Base-by-base conservation (phyloP, 345 rosid genomes). In the Hirschfeldia incana region DNA sequence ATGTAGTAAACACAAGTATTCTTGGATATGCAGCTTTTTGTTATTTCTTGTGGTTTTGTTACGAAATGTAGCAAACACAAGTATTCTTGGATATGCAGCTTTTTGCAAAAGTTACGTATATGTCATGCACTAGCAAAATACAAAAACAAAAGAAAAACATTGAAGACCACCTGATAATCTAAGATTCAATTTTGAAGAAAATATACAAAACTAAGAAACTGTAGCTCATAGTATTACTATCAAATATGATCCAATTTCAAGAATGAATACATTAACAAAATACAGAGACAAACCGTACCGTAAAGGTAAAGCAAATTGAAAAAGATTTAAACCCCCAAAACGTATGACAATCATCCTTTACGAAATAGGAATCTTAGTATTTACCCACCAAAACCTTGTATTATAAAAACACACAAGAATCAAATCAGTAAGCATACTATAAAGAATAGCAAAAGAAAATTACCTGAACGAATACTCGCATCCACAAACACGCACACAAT, bases 301-400 rank as follows among this genome's bases (percentile, higher is more conserved):
- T 70, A 37, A 62, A 16, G 0, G 49, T 64, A 65, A 53, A 16
- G 6, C 72, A 10, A 8, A 34, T 0, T 15, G 21, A 1, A 42
- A 42, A 72, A 65, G n/a, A 65, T 27, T n/a, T 3, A 1, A 65
- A 30, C 30, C 68, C 39, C 58, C 0, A 57, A 65, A 65, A 30
- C 81, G 73, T 72, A 21, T 13, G 58, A 42, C 60, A 78, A 32
- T 67, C 53, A 67, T 46, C 36, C 26, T 66, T 33, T 7, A 44
- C 68, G 77, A 67, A 12, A 71, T n/a, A 3, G 5, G 7, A 26
- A 44, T 59, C 58, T 42, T 29, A 49, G 72, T 73, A 79, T 79
- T 73, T 73, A 73, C 82, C 78, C 70, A 79, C 74, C 65, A 79
- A 73, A 73, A 26, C 67, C 57, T 39, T 26, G 76, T 59, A 51